Conservation (phyloP, 345 rosid species). For the Melaleuca alternifolia region DNA sequence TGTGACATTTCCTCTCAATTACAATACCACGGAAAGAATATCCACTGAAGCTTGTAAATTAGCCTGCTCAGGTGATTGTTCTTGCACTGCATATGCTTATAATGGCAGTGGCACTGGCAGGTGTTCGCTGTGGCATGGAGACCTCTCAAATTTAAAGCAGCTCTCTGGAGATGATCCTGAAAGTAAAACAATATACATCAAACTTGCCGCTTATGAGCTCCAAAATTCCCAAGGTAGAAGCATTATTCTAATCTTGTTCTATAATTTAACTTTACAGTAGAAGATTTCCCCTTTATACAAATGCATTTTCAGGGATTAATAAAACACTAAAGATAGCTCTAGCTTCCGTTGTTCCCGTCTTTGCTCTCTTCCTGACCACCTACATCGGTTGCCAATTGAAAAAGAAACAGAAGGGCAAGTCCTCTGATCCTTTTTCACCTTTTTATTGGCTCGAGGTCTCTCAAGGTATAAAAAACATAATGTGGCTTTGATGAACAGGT, state of each 20-base stretch:
- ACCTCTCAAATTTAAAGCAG: neutral
- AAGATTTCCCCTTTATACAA: neutral
- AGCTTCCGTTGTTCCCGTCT: neutral
- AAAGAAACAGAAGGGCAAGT: neutral
- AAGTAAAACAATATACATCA: neutral
- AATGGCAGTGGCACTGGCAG: neutral
- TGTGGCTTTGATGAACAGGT: neutral
- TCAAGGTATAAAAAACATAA: fast-evolving
- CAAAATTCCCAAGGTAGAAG: neutral
- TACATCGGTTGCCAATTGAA: neutral
- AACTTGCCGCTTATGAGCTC: constrained; percentile 1
- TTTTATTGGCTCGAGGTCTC: neutral
- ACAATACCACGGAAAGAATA: neutral
- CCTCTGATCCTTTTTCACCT: neutral
- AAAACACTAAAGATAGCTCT: neutral
- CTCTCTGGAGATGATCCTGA: neutral
- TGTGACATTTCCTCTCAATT: constrained; percentile 12
- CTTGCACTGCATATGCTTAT: constrained; percentile 5
- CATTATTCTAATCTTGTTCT: neutral
- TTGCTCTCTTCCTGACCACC: neutral
- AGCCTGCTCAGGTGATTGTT: neutral
- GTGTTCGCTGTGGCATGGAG: neutral
- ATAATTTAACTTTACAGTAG: fast-evolving
- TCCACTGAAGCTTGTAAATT: neutral
- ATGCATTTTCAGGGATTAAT: neutral